Conservation (phyloP, 139 green algal species). For the Tetradesmus obliquus region DNA sequence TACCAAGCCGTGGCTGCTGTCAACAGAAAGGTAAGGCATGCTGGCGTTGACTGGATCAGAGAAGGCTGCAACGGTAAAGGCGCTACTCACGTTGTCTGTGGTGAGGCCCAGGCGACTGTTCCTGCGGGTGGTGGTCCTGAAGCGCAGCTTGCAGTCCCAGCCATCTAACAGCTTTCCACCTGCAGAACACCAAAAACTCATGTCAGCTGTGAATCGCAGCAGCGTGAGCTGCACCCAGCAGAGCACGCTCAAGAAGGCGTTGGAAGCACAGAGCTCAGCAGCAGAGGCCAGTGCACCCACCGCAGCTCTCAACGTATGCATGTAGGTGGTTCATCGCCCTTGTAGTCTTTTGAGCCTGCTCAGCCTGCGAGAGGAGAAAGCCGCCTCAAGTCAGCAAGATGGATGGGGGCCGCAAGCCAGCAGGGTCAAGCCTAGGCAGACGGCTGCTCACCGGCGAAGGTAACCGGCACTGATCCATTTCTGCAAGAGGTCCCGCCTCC, state of each 20-base stretch:
- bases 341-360: conserved; percentile 13
- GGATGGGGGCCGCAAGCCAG: neutral
- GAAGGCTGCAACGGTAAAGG: too few relatives aligned
- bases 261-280: neutral
- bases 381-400: neutral
- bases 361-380: conserved; percentile 3
- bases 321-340: neutral
- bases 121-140: conserved; percentile 23
- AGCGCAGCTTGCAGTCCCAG: conserved; percentile 41
- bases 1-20: neutral
- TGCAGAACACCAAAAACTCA: neutral
- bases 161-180: neutral
- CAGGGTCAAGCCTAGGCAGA: neutral
- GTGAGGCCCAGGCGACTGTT: conserved; percentile 7
- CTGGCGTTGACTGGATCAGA: too few relatives aligned
- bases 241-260: neutral
- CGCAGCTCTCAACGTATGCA: conserved; percentile 25
- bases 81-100: conserved; percentile 45
- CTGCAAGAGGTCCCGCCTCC: neutral
- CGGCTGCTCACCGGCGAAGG: neutral
- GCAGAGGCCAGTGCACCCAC: neutral
- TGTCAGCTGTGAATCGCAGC: neutral
- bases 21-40: neutral
- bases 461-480: conserved; percentile 1
- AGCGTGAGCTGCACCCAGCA: neutral